These are phyloP conservation scores for Cytospora mali DNA, from an alignment of 2,329 filamentous ascomycete genomes.

Conservation along the genomic window DNA sequence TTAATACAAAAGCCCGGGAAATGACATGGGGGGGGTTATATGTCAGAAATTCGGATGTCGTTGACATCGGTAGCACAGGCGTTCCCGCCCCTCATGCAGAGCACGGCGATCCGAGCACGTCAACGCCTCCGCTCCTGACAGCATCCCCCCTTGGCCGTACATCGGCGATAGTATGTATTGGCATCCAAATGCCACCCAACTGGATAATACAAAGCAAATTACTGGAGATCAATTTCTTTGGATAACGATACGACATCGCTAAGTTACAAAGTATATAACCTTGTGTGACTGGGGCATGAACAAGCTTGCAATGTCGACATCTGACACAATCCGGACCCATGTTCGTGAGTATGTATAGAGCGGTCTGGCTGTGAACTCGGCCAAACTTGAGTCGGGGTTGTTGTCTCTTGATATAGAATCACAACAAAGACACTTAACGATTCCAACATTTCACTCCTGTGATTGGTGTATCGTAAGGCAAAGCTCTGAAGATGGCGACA, in stretches of 20 bases:
- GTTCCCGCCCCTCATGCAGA: slow-evolving; percentile 2
- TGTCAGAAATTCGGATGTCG: neutral
- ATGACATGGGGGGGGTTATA: neutral
- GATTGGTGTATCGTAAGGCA: neutral
- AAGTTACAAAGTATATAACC: neutral
- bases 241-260: neutral
- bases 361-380: neutral
- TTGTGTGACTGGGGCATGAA: neutral
- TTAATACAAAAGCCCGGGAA: neutral
- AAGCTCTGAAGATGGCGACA: slow-evolving; percentile 1
- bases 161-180: slow-evolving; percentile 5
- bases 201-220: neutral
- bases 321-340: neutral
- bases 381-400: neutral
- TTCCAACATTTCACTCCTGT: neutral
- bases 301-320: neutral
- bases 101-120: slow-evolving; percentile 14
- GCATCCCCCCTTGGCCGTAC: slow-evolving; percentile 13
- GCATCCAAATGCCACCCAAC: slow-evolving; percentile 4
- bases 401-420: neutral
- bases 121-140: slow-evolving; percentile 14
- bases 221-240: neutral
- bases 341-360: neutral
- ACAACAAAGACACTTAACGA: neutral
- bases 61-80: neutral